Evolutionary conservation across 176 grass and related monocot species (phyloP), one percentile per base, ranked within the genome.

Genomic region (Thalia dealbata): DNA sequence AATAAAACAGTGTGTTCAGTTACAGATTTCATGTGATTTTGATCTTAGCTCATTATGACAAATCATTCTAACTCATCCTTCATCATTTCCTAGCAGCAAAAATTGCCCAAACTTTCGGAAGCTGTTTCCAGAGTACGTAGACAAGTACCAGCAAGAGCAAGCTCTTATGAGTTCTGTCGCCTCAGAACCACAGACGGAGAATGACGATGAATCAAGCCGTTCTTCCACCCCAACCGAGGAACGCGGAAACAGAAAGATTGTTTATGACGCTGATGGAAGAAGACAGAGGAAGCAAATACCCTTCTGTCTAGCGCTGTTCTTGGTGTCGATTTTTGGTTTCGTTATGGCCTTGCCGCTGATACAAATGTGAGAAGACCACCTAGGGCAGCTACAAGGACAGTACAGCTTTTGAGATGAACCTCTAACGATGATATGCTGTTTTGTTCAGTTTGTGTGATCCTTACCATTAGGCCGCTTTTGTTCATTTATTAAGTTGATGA

Each of bases 261-360:
- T 43, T 0, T 59, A 78, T 7, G 51, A 78, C 50, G 65, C 11
- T 80, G 51, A 2, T 64, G 89, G 54, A 83, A 81, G 81, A 35
- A 88, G 81, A 45, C 87, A 71, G 80, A 87, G 89, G 64, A 88
- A 88, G 70, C 73, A 80, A 43, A 73, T 99, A 32, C 95, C 95
- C 50, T 83, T 99, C 61, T 99, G 95, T 88, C 73, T 99, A 68
- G 73, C 95, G 75, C 81, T 99, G 41, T 30, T 99, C 75, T 80
- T 99, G 9, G 73, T 95, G 45, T 99, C 95, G 45, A 79, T 91
- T 63, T 95, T 95, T 32, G 83, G 90, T 56, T 77, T 85, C 0
- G 88, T 99, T 19, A 99, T 99, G 90, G 90, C 90, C 50, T 88
- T 99, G 90, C 88, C 95, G 80, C 83, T 99, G 61, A 85, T 99